These are phyloP conservation scores for Leptomonas pyrrhocoris DNA, from an alignment of 208 protist genomes.

Conservation along the genomic window DNA sequence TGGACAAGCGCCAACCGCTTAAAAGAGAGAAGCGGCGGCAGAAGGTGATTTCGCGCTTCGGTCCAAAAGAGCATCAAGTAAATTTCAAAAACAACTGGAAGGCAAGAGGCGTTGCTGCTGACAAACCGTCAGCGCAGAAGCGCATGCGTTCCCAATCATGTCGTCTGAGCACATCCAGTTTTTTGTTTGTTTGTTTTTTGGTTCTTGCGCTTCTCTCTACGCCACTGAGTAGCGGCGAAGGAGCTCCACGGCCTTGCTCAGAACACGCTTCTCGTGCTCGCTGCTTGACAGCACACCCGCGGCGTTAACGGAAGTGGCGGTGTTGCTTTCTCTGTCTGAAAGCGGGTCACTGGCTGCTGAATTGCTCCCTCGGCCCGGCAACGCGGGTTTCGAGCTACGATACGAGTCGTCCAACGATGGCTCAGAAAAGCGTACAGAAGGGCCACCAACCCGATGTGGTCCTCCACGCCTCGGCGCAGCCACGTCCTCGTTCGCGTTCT, in stretches of 20 bases:
- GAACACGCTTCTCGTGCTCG: slow-evolving; percentile 50
- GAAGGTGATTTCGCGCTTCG: too few species aligned
- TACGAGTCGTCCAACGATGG: background rate
- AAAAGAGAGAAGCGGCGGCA: too few species aligned
- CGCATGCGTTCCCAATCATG: too few species aligned
- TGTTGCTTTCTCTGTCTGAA: background rate
- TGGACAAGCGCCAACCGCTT: too few species aligned
- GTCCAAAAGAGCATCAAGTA: too few species aligned
- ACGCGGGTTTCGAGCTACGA: background rate
- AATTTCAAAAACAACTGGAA: too few species aligned
- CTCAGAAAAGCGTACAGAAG: slow-evolving; percentile 6
- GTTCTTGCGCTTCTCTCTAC: slow-evolving; percentile 13
- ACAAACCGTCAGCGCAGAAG: too few species aligned
- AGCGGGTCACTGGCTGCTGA: background rate
- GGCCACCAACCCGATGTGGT: background rate
- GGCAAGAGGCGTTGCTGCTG: too few species aligned
- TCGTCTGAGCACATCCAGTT: too few species aligned
- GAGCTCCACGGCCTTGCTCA: slow-evolving; percentile 52
- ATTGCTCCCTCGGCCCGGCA: background rate
- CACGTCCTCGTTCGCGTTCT: background rate
- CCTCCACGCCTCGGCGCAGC: background rate
- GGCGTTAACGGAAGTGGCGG: background rate
- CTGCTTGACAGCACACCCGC: background rate
- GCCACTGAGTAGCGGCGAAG: slow-evolving; percentile 41
- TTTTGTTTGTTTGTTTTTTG: too few species aligned